These are phyloP conservation scores for Collybiopsis confluens DNA, from an alignment of 768 basidiomycete genomes.

Conservation along the genomic window DNA sequence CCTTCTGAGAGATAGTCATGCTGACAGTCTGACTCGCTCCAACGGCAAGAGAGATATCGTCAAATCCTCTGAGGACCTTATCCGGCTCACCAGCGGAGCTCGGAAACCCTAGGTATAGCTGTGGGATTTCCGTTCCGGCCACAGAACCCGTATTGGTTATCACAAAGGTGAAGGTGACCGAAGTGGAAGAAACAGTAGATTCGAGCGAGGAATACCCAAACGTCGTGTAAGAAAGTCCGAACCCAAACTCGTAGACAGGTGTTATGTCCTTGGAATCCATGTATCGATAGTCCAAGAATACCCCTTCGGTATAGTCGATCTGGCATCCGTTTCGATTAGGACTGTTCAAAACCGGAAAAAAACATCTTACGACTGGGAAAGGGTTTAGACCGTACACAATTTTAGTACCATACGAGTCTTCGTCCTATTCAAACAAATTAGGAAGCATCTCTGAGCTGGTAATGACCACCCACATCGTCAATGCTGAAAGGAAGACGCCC, in stretches of 20 bases:
- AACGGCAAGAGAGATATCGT: slow-evolving; percentile 36
- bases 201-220: no score
- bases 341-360: background rate
- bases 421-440: slow-evolving; percentile 21
- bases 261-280: slow-evolving; percentile 50
- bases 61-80: slow-evolving; percentile 48
- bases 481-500: slow-evolving; percentile 73
- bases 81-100: slow-evolving; percentile 41
- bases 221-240: slow-evolving; percentile 75
- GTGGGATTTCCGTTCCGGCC: slow-evolving; percentile 51
- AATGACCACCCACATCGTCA: slow-evolving; percentile 42
- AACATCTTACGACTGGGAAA: slow-evolving; percentile 13
- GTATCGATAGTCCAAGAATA: slow-evolving; percentile 65
- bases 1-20: slow-evolving; percentile 34
- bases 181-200: slow-evolving; percentile 40
- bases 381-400: slow-evolving; percentile 39
- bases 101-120: slow-evolving; percentile 51
- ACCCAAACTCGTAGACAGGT: slow-evolving; percentile 66
- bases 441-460: background rate
- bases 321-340: slow-evolving; percentile 14
- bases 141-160: slow-evolving; percentile 44
- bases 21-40: slow-evolving; percentile 32
- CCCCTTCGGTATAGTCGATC: slow-evolving; percentile 65
- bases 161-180: slow-evolving; percentile 35
- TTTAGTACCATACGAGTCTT: slow-evolving; percentile 35